Base-by-base conservation (phyloP, 306 rosid species). In the Psophocarpus tetragonolobus region DNA sequence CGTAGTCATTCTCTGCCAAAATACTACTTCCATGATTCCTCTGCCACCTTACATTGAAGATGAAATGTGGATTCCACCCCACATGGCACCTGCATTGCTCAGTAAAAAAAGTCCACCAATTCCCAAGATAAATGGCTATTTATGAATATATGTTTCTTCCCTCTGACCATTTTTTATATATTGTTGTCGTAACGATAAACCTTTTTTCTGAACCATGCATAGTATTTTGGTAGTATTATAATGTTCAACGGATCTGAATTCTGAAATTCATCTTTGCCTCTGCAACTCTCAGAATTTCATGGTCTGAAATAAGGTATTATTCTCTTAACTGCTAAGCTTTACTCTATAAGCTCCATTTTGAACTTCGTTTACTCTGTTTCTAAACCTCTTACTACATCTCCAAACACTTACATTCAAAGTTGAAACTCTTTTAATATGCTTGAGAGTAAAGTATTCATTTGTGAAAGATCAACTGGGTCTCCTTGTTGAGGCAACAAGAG, bases 281-380 rank as follows among this genome's bases (percentile, higher is more conserved):
- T 84, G 92, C 84, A 57, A 67, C 65, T 86, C 88, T 80, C 91
- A 81, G 85, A 87, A 85, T 85, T 89, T 87, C 84, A 87, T 82
- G 90, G 78, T 53, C 76, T 82, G 84, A 75, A 71, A 63, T 68
- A 73, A 82, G 80, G 83, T 78, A 77, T 66, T 77, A 45, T 70
- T 86, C 78, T 72, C 77, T 65, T 53, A 61, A 70, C 65, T 77
- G 64, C 67, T 24, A 57, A 56, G 63, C 80, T 84, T 58, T 66
- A 63, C 51, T 71, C 75, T 58, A 79, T 84, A 48, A 81, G 68
- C 73, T 85, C 82, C 77, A 73, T 84, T 32, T 50, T 72, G 3
- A 69, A 30, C 80, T 77, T 68, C 53, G n/a, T n/a, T 30, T 61
- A 33, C 77, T 65, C 71, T 71, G 29, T 45, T 75, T 75, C 42